phyloP scores from a whole-genome alignment of 2,329 filamentous ascomycete genomes.

The Rhynchosporium graminicola region DNA sequence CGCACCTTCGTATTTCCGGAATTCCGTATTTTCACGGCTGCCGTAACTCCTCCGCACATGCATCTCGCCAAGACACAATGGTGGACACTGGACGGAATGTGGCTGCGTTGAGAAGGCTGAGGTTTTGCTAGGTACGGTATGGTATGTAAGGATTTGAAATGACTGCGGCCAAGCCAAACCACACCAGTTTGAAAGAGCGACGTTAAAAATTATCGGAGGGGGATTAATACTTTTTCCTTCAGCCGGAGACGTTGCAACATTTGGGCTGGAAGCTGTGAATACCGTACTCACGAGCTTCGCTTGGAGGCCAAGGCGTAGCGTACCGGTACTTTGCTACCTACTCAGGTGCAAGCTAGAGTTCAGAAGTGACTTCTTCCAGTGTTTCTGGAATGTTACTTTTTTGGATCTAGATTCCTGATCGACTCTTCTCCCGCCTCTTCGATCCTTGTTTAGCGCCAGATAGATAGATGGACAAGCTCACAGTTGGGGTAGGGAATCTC shows the following conservation, averaged over 20 bases:
- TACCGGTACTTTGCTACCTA: neutral
- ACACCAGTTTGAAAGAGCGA: conserved; percentile 4
- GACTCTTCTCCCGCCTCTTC: neutral
- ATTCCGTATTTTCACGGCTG: neutral
- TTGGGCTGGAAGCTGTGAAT: neutral
- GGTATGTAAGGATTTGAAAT: too few species aligned
- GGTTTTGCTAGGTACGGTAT: too few species aligned
- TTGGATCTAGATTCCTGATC: conserved; percentile 12
- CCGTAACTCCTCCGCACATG: neutral
- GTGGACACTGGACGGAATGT: conserved; percentile 8
- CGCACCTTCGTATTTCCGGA: neutral
- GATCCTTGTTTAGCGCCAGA: neutral
- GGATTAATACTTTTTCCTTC: conserved; percentile 11
- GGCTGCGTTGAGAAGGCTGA: conserved; percentile 8
- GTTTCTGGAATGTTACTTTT: conserved; percentile 20
- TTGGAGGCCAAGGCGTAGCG: neutral
- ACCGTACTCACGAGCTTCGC: too few species aligned
- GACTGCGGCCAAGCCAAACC: neutral
- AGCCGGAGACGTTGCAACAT: neutral
- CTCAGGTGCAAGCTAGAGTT: neutral
- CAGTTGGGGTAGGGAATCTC: neutral
- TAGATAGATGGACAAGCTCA: neutral
- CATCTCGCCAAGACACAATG: neutral
- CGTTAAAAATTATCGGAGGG: neutral
- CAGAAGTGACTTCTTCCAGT: conserved; percentile 9